Evolutionary conservation across 2,329 filamentous ascomycete species (phyloP), one percentile per base, ranked within the genome.

Genomic region (Aspergillus sp.): DNA sequence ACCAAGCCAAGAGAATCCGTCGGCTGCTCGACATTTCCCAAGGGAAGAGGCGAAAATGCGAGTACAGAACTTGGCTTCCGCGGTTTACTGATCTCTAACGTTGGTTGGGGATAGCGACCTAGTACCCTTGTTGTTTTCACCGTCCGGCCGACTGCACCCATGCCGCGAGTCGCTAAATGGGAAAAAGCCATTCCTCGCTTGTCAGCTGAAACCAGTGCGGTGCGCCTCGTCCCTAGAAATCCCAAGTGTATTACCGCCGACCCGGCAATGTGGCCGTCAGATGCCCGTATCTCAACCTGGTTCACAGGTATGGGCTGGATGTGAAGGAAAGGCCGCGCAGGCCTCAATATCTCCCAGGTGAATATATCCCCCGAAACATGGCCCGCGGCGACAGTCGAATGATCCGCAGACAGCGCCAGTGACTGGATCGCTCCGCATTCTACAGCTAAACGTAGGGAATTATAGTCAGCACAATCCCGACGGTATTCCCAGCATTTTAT

Each of bases 131-230:
- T 93, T 0, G 91, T 96, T 76, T 91, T 96, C 47, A 99, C 89
- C 0, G 86, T 88, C 56, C 95, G 85, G 5, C 89, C 92, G 20
- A 99, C 83, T 22, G 92, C 84, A 3, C 95, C 95, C 38, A 96
- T 88, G 2, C 95, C 96, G 66, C 96, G 84, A 9, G 91, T 96
- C 9, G 95, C 96, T 9, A 99, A 83, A 74, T 99, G 96, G 3
- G 95, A 97, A 73, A 99, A 99, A 0, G 95, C 93, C 96, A 99
- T 99, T 18, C 96, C 95, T 48, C 86, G 86, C 67, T 96, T 90
- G 74, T 99, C 93, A 2, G 95, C 95, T 4, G 95, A 99, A 11
- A 98, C 93, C 5, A 99, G 81, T 3, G 96, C 95, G 13, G 95
- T 99, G 67, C 95, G 93, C 58, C 96, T 84, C 3, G 91, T 97